phyloP scores from a whole-genome alignment of 179 eudicot genomes.

The Spergularia azorica region DNA sequence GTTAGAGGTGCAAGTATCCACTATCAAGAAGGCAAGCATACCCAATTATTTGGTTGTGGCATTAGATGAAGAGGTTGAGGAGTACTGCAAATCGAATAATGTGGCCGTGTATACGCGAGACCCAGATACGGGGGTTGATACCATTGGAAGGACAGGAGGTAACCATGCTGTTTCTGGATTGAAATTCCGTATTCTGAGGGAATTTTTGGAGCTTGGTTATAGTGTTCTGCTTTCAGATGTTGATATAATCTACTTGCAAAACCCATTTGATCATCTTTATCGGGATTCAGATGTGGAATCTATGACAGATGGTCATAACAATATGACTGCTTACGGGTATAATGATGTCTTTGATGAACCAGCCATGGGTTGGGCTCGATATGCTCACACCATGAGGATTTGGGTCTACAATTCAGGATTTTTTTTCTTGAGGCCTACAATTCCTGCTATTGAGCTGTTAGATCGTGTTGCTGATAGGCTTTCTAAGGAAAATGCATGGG shows the following conservation, averaged over 20 bases:
- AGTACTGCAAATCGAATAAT: slow-evolving; percentile 63
- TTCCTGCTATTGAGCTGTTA: slow-evolving; percentile 88
- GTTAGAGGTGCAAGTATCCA: slow-evolving; percentile 74
- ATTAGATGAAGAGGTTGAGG: slow-evolving; percentile 65
- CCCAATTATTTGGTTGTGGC: slow-evolving; percentile 86
- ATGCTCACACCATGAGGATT: slow-evolving; percentile 95
- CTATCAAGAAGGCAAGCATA: slow-evolving; percentile 71
- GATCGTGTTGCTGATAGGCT: slow-evolving; percentile 87
- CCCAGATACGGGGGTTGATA: slow-evolving; percentile 67
- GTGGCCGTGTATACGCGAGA: slow-evolving; percentile 81
- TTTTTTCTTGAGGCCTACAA: slow-evolving; percentile 86
- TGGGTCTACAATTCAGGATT: slow-evolving; percentile 98
- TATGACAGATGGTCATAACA: slow-evolving; percentile 92
- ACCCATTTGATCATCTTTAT: slow-evolving; percentile 80
- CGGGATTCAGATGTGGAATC: slow-evolving; percentile 97
- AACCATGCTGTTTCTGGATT: slow-evolving; percentile 91
- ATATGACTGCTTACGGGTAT: slow-evolving; percentile 85
- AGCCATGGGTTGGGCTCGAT: slow-evolving; percentile 97
- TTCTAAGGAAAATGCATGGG: slow-evolving; percentile 63
- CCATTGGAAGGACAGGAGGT: slow-evolving; percentile 58
- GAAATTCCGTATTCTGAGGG: slow-evolving; percentile 84
- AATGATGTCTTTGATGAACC: slow-evolving; percentile 94
- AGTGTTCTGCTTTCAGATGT: slow-evolving; percentile 92
- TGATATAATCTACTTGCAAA: slow-evolving; percentile 90
- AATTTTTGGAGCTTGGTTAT: slow-evolving; percentile 88